A percentile compares a stretch with the other conserved stretches of the same genome.
Conservation (phyloP, 768 basidiomycete genomes). For the Lyophyllum decastes region DNA sequence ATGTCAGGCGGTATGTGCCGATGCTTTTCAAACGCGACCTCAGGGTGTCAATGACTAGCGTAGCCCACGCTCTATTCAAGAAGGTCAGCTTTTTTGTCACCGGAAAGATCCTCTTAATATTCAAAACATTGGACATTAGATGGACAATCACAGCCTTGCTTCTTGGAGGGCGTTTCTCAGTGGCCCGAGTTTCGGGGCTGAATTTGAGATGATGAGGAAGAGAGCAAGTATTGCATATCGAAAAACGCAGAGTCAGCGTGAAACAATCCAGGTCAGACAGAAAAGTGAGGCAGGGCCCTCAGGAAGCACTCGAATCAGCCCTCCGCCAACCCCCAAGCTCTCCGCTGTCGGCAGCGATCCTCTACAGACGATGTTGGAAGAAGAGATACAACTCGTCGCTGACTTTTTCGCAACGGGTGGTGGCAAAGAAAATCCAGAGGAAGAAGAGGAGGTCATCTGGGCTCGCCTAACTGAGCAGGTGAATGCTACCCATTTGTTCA, state of each 20-base stretch:
- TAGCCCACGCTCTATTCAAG: slow-evolving; percentile 39
- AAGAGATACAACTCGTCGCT: slow-evolving; percentile 50
- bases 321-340: neutral
- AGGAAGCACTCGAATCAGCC: neutral
- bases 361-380: slow-evolving; percentile 19
- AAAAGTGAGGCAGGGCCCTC: neutral
- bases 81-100: slow-evolving; percentile 41
- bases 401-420: slow-evolving; percentile 57
- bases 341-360: neutral
- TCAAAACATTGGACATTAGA: slow-evolving; percentile 33
- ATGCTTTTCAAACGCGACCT: slow-evolving; percentile 51
- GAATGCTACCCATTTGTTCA: slow-evolving; percentile 11
- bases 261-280: slow-evolving; percentile 7
- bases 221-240: slow-evolving; percentile 51
- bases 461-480: slow-evolving; percentile 48
- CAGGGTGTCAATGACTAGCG: slow-evolving; percentile 34
- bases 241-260: slow-evolving; percentile 32
- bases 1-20: slow-evolving; percentile 43
- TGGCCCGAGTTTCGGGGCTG: slow-evolving; percentile 27
- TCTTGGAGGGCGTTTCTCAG: slow-evolving; percentile 54
- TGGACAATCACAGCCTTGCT: slow-evolving; percentile 54
- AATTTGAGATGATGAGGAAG: slow-evolving; percentile 50
- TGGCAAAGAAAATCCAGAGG: slow-evolving; percentile 21
- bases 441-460: slow-evolving; percentile 53
- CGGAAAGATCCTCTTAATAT: neutral